Percentiles rank a stretch among this genome's conserved stretches.
These are phyloP conservation scores for Populus tremula DNA, from an alignment of 345 rosid genomes.

Conservation along the genomic window DNA sequence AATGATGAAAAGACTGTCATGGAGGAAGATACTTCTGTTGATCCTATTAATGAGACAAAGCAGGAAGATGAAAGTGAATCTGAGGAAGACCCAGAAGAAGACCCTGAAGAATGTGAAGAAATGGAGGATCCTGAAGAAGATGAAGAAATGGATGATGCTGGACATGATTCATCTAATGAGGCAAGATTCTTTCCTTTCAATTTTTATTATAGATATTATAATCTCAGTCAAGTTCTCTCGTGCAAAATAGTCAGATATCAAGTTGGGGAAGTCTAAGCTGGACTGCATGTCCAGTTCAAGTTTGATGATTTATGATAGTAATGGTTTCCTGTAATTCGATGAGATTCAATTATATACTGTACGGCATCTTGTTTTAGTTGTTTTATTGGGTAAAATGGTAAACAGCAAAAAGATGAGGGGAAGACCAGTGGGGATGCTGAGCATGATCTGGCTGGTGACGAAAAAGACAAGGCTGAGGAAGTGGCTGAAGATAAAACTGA, in stretches of 20 bases:
- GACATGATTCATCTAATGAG: slow-evolving; percentile 45
- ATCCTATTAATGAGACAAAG: slow-evolving; percentile 37
- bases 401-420: slow-evolving; percentile 44
- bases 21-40: slow-evolving; percentile 30
- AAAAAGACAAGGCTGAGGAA: slow-evolving; percentile 33
- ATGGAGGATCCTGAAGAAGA: slow-evolving; percentile 47
- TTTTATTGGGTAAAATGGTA: neutral
- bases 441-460: slow-evolving; percentile 23
- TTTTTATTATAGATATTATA: neutral
- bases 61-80: slow-evolving; percentile 35
- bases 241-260: neutral
- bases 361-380: neutral
- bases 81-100: slow-evolving; percentile 55
- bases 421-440: slow-evolving; percentile 38
- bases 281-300: neutral
- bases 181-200: slow-evolving; percentile 27
- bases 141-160: slow-evolving; percentile 55
- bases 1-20: slow-evolving; percentile 14
- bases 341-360: neutral
- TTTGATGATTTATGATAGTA: neutral
- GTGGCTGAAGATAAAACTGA: slow-evolving; percentile 28
- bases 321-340: neutral
- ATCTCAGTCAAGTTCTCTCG: neutral
- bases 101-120: slow-evolving; percentile 53
- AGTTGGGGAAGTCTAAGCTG: neutral